Percentiles rank a stretch among this genome's conserved stretches.
Conservation (phyloP, 169 alveolate genomes). For the Amoebophrya sp. region DNA sequence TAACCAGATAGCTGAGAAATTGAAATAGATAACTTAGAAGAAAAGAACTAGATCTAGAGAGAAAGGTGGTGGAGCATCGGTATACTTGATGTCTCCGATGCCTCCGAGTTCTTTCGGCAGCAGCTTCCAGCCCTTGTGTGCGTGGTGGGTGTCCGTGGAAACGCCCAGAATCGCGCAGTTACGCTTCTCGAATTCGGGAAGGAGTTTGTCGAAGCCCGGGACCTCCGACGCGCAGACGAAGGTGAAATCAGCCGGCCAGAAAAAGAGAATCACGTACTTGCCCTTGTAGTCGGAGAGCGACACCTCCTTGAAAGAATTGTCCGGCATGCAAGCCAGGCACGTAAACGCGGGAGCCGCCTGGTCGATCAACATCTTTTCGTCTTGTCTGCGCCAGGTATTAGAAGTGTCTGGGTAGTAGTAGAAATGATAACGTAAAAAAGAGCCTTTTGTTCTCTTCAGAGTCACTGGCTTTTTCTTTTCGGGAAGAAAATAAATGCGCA, state of each 20-base stretch:
- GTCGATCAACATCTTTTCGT: not conserved
- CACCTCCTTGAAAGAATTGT: constrained; percentile 73
- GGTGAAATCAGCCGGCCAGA: constrained; percentile 95
- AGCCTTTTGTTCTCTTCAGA: no score
- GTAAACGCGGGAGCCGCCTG: constrained; percentile 81
- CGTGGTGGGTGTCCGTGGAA: constrained; percentile 86
- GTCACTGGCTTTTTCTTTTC: no score
- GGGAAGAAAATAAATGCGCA: no score
- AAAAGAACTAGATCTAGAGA: no score
- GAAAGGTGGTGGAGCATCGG: no score
- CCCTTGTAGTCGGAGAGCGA: constrained; percentile 78
- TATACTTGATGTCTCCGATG: constrained; percentile 55
- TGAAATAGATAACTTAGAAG: no score
- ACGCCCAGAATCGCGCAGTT: constrained; percentile 64
- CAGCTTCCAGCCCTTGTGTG: constrained; percentile 88
- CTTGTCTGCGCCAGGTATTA: no score
- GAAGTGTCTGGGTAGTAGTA: no score
- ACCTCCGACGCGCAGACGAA: constrained; percentile 98
- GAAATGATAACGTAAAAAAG: no score
- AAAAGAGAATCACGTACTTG: constrained; percentile 83
- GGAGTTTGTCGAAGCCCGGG: constrained; percentile 75
- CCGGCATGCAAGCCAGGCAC: constrained; percentile 80
- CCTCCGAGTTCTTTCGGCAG: constrained; percentile 90
- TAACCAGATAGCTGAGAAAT: no score
- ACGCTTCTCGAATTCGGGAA: constrained; percentile 76